Base-by-base conservation (phyloP, 208 protist species). In the Eutreptiella sp. region DNA sequence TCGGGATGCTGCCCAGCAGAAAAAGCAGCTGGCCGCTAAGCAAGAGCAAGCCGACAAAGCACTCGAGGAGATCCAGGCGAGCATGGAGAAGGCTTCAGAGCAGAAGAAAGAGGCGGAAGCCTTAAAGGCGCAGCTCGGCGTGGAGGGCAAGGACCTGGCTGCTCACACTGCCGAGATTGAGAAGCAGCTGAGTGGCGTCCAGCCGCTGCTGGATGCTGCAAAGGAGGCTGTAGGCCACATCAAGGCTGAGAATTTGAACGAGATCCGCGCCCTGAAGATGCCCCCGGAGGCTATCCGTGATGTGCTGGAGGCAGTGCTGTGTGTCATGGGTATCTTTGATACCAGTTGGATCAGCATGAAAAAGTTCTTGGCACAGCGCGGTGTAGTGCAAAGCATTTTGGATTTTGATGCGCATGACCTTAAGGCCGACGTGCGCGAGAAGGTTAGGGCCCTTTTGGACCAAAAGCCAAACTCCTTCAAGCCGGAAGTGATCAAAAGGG, bases 241-340 rank as follows among this genome's bases (percentile, higher is more conserved):
- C 68, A 74, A 76, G 21, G 75, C 73, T 21, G 84, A 95, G 38
- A 85, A 96, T 41, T 69, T 99, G 16, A 79, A 81, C 11, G 96
- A 99, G 84, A 85, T 98, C 43, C 89, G 92, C 48, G 88, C 86
- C 35, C 87, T 99, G 76, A 84, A 83, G 46, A 85, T 90, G 68
- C 96, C 96, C 16, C 94, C 94, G 4, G 72, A 88, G 9, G 78
- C 84, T 16, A 92, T 98, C 42, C 79, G 92, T 50, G 90, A 97
- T 71, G 92, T 98, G 32, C 76, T 98, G 72, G 79, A 93, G 70
- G 94, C 85, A 27, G 94, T 98, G 2, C 76, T 98, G 47, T 61
- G 87, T 36, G 75, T 98, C 41, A 92, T 96, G 60, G 87, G 83
- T 27, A 76, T 79, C 38, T 46, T 70, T 28, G 91, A 98, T 38